Conservation (phyloP, 257 asterid genomes). For the Forsythia suspensa region DNA sequence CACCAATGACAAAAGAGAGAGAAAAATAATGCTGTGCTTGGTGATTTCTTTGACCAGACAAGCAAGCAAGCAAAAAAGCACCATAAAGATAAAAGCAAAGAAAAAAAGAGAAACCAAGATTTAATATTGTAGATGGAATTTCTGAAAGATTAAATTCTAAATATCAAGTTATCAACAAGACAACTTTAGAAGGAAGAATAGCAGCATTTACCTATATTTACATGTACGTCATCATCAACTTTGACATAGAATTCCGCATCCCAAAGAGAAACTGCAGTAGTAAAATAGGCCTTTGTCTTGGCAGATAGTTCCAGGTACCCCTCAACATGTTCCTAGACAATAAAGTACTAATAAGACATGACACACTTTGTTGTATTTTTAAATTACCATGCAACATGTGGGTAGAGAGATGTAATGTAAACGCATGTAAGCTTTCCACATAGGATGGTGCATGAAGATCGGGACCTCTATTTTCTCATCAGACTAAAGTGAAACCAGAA, state of each 20-base stretch:
- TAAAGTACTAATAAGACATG: background rate
- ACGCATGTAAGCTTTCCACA: background rate
- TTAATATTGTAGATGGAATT: background rate
- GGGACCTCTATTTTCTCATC: background rate
- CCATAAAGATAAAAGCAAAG: background rate
- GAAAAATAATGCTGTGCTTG: background rate
- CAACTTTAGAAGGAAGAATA: background rate
- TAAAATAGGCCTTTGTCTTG: conserved; percentile 5
- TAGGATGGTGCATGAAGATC: background rate
- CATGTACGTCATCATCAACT: background rate
- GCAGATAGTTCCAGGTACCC: background rate
- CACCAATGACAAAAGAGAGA: background rate
- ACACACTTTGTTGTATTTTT: background rate
- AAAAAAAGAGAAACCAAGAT: background rate
- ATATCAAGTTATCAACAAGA: background rate
- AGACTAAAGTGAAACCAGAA: background rate
- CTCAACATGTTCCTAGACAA: conserved; percentile 4
- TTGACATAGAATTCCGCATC: background rate
- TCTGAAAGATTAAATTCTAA: background rate
- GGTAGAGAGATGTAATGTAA: background rate
- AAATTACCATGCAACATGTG: background rate
- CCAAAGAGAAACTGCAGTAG: background rate
- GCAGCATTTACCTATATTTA: background rate
- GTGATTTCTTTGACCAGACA: background rate
- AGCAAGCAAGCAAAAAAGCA: background rate